phyloP scores from a whole-genome alignment of 768 basidiomycete species.

The Russula brevipes region DNA sequence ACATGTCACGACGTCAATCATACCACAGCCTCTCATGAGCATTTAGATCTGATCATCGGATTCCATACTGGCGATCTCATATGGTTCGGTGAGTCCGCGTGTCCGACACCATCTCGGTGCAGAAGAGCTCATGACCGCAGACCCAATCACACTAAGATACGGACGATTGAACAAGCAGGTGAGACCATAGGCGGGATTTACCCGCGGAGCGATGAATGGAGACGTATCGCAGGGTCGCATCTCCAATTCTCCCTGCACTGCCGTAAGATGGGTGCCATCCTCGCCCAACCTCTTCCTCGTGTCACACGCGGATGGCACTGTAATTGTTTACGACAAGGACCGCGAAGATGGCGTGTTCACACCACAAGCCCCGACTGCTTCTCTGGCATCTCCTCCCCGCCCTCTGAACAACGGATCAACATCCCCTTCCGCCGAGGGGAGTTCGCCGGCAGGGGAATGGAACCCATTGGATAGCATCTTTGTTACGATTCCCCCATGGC shows the following conservation, averaged over 20 bases:
- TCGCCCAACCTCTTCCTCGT: constrained; percentile 79
- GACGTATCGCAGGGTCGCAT: constrained; percentile 58
- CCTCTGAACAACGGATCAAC: constrained; percentile 28
- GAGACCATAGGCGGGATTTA: constrained; percentile 22
- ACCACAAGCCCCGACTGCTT: constrained; percentile 49
- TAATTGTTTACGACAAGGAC: constrained; percentile 87
- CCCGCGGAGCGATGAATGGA: neutral
- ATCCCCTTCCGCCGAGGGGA: constrained; percentile 28
- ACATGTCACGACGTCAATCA: constrained; percentile 89
- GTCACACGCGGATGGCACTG: constrained; percentile 84
- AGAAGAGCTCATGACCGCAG: constrained; percentile 35
- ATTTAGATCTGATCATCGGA: constrained; percentile 85
- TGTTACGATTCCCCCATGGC: constrained; percentile 82
- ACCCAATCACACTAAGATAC: constrained; percentile 75
- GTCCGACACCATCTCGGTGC: constrained; percentile 7
- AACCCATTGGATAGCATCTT: constrained; percentile 71
- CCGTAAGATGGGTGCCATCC: constrained; percentile 83
- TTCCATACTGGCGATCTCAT: constrained; percentile 93
- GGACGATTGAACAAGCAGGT: constrained; percentile 86
- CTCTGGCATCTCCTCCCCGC: constrained; percentile 23
- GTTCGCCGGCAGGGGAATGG: constrained; percentile 50
- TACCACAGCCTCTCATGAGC: constrained; percentile 69
- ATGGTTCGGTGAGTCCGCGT: constrained; percentile 72
- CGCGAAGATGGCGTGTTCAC: constrained; percentile 79
- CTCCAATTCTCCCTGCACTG: constrained; percentile 75